Percentiles rank a stretch among this genome's conserved stretches.
Conservation (phyloP, 2,329 filamentous ascomycete species). For the Biscogniauxia mediterranea region DNA sequence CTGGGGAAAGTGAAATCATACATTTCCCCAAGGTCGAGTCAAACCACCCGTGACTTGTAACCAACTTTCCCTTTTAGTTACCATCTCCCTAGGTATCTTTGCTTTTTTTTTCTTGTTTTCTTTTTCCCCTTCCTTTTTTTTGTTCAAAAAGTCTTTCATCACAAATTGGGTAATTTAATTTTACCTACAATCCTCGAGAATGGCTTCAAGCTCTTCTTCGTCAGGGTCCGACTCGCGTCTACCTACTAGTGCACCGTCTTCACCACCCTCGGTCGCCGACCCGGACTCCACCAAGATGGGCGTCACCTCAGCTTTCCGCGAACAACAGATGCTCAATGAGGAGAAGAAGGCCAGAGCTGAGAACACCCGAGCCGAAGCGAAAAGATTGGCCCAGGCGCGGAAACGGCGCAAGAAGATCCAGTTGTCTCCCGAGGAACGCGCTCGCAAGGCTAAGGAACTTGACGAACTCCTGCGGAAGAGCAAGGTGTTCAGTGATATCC, state of each 20-base stretch:
- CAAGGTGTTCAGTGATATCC: constrained; percentile 59
- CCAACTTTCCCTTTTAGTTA: neutral
- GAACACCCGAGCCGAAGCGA: constrained; percentile 50
- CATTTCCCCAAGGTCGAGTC: constrained; percentile 10
- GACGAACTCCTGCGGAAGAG: constrained; percentile 60
- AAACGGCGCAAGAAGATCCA: constrained; percentile 45
- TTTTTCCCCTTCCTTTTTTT: neutral
- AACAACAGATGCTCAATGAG: constrained; percentile 38
- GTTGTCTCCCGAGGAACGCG: constrained; percentile 52
- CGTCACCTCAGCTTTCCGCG: constrained; percentile 24
- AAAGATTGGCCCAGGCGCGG: constrained; percentile 35
- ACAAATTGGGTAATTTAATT: neutral
- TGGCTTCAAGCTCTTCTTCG: constrained; percentile 20
- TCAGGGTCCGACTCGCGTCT: constrained; percentile 18
- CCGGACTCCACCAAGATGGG: constrained; percentile 23
- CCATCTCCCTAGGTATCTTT: neutral
- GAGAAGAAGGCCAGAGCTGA: constrained; percentile 45
- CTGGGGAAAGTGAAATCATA: constrained; percentile 28
- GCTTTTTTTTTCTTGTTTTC: constrained; percentile 1
- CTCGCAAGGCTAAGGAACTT: constrained; percentile 57
- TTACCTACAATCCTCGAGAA: constrained; percentile 4
- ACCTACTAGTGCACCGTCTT: constrained; percentile 22
- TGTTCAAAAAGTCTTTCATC: neutral
- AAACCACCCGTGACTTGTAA: neutral
- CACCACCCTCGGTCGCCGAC: constrained; percentile 19